These are phyloP conservation scores for Dittrichia graveolens DNA, from an alignment of 129 eudicot genomes.

Conservation along the genomic window DNA sequence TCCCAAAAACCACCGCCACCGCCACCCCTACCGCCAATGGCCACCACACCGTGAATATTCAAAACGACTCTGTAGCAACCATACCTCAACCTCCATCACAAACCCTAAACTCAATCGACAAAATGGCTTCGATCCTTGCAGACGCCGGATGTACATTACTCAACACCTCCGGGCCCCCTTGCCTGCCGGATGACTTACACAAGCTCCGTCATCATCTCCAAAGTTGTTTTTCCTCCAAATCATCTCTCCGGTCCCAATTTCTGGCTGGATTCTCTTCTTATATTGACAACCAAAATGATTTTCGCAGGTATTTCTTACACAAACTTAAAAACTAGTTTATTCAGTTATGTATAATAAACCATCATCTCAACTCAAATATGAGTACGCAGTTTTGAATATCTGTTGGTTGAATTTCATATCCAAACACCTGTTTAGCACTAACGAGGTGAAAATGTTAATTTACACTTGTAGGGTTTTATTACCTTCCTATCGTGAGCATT, in stretches of 20 bases:
- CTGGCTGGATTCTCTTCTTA: conserved; percentile 57
- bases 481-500: conserved; percentile 47
- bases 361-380: neutral
- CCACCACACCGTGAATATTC: conserved; percentile 12
- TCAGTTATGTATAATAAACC: neutral
- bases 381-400: neutral
- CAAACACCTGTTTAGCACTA: neutral
- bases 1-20: conserved; percentile 39
- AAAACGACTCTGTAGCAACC: conserved; percentile 19
- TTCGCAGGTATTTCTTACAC: conserved; percentile 47
- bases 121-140: conserved; percentile 58
- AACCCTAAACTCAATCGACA: conserved; percentile 41
- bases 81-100: conserved; percentile 31
- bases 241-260: conserved; percentile 45
- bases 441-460: neutral
- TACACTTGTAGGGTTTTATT: conserved; percentile 57
- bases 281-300: conserved; percentile 39
- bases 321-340: neutral
- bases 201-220: conserved; percentile 55
- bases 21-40: conserved; percentile 23
- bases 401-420: neutral
- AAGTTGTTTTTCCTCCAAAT: conserved; percentile 38
- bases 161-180: conserved; percentile 61
- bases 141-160: conserved; percentile 73
- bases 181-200: conserved; percentile 62